phyloP scores from a whole-genome alignment of 202 grass and related monocot genomes.

The Digitaria exilis region DNA sequence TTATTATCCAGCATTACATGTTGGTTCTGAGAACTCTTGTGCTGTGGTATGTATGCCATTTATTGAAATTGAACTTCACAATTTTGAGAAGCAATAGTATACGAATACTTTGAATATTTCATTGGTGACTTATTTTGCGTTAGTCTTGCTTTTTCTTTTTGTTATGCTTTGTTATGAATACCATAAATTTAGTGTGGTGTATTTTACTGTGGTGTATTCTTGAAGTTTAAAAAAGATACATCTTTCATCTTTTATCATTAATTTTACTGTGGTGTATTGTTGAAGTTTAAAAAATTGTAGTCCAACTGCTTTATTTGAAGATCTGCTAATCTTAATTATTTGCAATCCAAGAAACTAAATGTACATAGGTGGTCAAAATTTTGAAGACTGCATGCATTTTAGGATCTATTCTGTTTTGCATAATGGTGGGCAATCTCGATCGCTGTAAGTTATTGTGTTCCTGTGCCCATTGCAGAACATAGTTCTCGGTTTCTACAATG shows the following conservation, averaged over 20 bases:
- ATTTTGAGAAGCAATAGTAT: background rate
- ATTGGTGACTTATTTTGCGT: background rate
- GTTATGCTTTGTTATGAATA: constrained; percentile 23
- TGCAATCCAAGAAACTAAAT: background rate
- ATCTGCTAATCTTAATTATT: background rate
- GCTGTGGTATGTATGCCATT: constrained; percentile 64
- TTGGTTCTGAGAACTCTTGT: constrained; percentile 63
- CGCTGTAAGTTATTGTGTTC: background rate
- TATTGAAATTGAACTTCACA: background rate
- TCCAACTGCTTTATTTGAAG: background rate
- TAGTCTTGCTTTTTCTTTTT: background rate
- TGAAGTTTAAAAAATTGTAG: background rate
- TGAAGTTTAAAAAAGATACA: too few species aligned
- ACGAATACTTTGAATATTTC: background rate
- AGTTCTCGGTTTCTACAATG: background rate
- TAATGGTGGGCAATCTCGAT: background rate
- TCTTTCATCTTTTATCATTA: background rate
- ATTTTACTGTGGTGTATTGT: background rate
- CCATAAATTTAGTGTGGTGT: too few species aligned
- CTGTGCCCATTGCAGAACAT: background rate
- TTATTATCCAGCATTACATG: constrained; percentile 92
- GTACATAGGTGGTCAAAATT: background rate
- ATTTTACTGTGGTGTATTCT: too few species aligned
- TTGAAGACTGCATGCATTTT: background rate
- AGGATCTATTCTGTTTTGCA: background rate